Base-by-base conservation (phyloP, 2,329 filamentous ascomycete species). In the Phialophora macrospora region DNA sequence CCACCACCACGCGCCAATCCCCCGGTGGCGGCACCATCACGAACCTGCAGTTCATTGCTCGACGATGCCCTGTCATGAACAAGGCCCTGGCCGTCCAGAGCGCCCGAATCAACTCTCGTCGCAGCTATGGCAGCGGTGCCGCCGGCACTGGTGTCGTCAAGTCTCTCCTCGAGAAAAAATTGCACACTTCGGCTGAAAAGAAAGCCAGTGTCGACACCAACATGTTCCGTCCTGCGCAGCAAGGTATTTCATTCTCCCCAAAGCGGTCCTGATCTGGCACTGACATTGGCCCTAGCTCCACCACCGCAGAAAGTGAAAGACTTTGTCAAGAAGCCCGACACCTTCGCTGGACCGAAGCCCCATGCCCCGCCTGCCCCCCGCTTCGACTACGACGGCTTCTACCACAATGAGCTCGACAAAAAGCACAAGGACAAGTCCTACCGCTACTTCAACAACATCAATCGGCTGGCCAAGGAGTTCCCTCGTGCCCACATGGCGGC, bases 361-460 rank as follows among this genome's bases (percentile, higher is more conserved):
- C 75, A 79, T 49, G 83, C 83, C 38, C 82, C 82, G 12, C 76
- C 78, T 41, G 74, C 79, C 26, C 75, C 78, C 65, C 91, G 88
- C 74, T 99, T 97, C 79, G 86, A 98, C 79, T 99, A 99, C 75
- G 88, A 97, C 74, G 86, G 79, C 55, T 99, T 97, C 80, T 99
- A 98, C 81, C 82, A 89, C 71, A 82, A 82, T 68, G 94, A 99
- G 79, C 81, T 99, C 72, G 92, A 97, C 74, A 98, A 97, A 87
- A 99, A 99, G 83, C 95, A 97, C 85, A 93, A 96, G 85, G 95
- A 99, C 85, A 98, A 97, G 83, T 97, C 93, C 60, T 99, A 99
- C 83, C 92, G 95, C 76, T 98, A 98, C 83, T 99, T 99, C 84
- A 99, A 99, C 85, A 99, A 99, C 84, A 99, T 99, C 87, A 99